These are phyloP conservation scores for Pseudotsuga menziesii DNA, from an alignment of 75 land plant genomes.

Conservation along the genomic window DNA sequence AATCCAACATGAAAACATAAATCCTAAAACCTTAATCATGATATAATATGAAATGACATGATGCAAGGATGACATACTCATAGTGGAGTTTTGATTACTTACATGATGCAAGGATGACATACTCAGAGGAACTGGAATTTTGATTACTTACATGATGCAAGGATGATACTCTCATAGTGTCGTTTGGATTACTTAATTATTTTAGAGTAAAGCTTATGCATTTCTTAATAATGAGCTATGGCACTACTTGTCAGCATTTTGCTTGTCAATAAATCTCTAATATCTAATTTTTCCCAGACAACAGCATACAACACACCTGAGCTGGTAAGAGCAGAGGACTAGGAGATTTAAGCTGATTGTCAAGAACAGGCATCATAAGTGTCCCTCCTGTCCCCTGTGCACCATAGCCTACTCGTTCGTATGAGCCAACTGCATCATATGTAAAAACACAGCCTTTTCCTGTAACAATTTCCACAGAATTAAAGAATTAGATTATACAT, in stretches of 20 bases:
- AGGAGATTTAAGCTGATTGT: slow-evolving; percentile 92
- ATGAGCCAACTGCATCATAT: slow-evolving; percentile 98
- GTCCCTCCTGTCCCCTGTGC: slow-evolving; percentile 80
- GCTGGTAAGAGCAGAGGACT: slow-evolving; percentile 87
- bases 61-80: background rate
- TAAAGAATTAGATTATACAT: background rate
- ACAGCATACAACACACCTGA: slow-evolving; percentile 29
- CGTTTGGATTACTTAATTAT: background rate
- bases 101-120: no score
- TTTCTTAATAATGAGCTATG: background rate
- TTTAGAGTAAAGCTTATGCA: background rate
- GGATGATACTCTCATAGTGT: no score
- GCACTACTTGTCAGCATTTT: no score
- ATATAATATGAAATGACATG: background rate
- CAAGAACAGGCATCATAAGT: slow-evolving; percentile 89
- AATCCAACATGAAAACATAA: background rate
- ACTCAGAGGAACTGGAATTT: background rate
- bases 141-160: background rate
- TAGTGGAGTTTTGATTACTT: background rate
- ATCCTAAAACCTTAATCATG: background rate
- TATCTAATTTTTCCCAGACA: background rate
- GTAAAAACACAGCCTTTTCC: slow-evolving; percentile 97
- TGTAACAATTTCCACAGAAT: slow-evolving; percentile 10
- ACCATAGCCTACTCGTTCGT: slow-evolving; percentile 90
- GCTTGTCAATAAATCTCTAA: no score